phyloP scores from a whole-genome alignment of 2,329 filamentous ascomycete genomes.

The Aspergillus sp. region DNA sequence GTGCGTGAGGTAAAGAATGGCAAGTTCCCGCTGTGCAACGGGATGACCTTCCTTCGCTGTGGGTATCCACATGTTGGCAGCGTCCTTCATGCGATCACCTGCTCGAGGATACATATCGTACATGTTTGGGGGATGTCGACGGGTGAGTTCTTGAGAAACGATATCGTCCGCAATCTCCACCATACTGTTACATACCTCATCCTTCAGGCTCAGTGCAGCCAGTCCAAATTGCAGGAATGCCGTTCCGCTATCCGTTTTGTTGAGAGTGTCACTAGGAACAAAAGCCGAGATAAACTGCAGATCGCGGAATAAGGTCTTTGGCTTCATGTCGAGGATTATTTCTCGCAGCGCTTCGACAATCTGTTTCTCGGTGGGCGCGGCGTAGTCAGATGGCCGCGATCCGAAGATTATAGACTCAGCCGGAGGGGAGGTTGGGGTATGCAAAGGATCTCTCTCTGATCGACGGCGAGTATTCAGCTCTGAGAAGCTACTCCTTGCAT shows the following conservation, averaged over 20 bases:
- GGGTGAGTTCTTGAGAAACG: slow-evolving; percentile 59
- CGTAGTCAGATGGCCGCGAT: slow-evolving; percentile 48
- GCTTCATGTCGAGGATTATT: slow-evolving; percentile 72
- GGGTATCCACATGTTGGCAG: slow-evolving; percentile 87
- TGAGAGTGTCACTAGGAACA: slow-evolving; percentile 60
- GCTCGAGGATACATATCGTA: slow-evolving; percentile 36
- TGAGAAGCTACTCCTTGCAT: slow-evolving; percentile 39
- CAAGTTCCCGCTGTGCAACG: slow-evolving; percentile 88
- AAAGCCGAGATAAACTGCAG: slow-evolving; percentile 72
- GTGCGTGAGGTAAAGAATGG: slow-evolving; percentile 89
- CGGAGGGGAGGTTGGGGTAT: slow-evolving; percentile 29
- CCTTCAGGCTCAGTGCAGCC: slow-evolving; percentile 84
- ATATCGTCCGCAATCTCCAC: slow-evolving; percentile 74
- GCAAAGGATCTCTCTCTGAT: slow-evolving; percentile 24
- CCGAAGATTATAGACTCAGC: slow-evolving; percentile 38
- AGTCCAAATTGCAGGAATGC: slow-evolving; percentile 90
- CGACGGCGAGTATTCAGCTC: slow-evolving; percentile 24
- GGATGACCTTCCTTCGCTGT: slow-evolving; percentile 90
- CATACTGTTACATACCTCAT: slow-evolving; percentile 84
- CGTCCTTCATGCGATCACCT: slow-evolving; percentile 64
- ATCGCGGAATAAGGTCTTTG: slow-evolving; percentile 79
- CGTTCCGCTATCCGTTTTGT: slow-evolving; percentile 66
- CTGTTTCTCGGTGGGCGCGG: slow-evolving; percentile 62
- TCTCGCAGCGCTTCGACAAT: slow-evolving; percentile 70
- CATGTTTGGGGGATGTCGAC: slow-evolving; percentile 38